Evolutionary conservation across 345 rosid species (phyloP).

Genomic region (Combretum micranthum): DNA sequence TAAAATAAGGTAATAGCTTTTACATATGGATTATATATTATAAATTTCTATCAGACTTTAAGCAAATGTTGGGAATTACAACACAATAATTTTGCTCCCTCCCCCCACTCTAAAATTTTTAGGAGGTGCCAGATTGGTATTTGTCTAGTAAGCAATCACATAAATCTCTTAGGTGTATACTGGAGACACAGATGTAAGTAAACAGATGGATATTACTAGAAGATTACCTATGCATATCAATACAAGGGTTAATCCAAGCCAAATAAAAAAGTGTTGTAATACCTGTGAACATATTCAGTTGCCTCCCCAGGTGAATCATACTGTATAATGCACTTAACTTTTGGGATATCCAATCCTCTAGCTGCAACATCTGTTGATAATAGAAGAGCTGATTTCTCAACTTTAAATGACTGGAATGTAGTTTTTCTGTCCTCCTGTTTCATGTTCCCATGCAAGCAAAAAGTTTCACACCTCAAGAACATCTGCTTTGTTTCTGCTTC

Average conservation of each 20-base stretch:
- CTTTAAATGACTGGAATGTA: slow-evolving; percentile 66
- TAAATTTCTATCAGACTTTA: no score
- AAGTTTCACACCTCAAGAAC: slow-evolving; percentile 64
- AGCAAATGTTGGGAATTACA: no score
- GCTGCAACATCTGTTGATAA: slow-evolving; percentile 86
- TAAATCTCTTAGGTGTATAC: no score
- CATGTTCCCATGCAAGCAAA: slow-evolving; percentile 90
- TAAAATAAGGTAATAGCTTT: no score
- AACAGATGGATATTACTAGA: no score
- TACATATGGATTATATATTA: no score
- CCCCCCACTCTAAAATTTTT: no score
- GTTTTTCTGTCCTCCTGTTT: slow-evolving; percentile 82
- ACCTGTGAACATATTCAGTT: slow-evolving; percentile 97
- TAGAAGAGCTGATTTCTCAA: slow-evolving; percentile 74
- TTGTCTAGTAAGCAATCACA: no score
- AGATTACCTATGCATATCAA: neutral
- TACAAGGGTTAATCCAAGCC: slow-evolving; percentile 5
- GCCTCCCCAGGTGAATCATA: slow-evolving; percentile 99
- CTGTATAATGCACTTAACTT: slow-evolving; percentile 87
- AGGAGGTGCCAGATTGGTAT: no score
- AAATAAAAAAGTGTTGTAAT: slow-evolving; percentile 8
- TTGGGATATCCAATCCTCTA: slow-evolving; percentile 92
- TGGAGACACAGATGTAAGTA: no score
- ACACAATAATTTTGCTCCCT: no score
- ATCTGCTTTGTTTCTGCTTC: slow-evolving; percentile 29